Conservation (phyloP, 2,329 filamentous ascomycete genomes). For the Alternaria dauci region DNA sequence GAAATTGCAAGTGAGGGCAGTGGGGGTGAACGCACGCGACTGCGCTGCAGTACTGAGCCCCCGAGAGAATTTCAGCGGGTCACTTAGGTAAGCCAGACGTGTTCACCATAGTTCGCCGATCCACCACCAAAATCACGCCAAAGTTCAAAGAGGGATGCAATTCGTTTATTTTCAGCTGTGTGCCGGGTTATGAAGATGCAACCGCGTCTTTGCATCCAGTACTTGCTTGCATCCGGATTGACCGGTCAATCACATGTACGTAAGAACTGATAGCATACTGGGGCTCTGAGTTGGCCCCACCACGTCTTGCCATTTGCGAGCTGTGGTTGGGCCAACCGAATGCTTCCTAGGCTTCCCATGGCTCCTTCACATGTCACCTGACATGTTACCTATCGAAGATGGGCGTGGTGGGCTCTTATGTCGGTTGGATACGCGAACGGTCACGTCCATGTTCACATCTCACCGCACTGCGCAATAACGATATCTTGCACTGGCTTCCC, state of each 20-base stretch:
- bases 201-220: neutral
- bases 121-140: neutral
- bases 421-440: neutral
- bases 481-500: slow-evolving; percentile 89
- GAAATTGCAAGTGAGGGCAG: slow-evolving; percentile 22
- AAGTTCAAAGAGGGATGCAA: neutral
- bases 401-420: neutral
- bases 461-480: slow-evolving; percentile 84
- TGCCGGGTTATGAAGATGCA: neutral
- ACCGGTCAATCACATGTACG: neutral
- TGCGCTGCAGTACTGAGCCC: slow-evolving; percentile 12
- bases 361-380: neutral
- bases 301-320: neutral
- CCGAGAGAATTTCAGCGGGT: slow-evolving; percentile 22
- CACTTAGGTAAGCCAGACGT: slow-evolving; percentile 19
- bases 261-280: neutral
- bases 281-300: neutral
- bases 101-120: slow-evolving; percentile 7
- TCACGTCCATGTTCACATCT: slow-evolving; percentile 70
- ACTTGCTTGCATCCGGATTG: neutral
- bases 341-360: neutral
- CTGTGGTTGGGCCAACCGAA: neutral
- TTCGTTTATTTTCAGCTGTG: neutral
- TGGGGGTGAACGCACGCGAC: slow-evolving; percentile 27
- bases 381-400: neutral